phyloP scores from a whole-genome alignment of 2,329 filamentous ascomycete genomes.

The Arthrobotrys musiformis region DNA sequence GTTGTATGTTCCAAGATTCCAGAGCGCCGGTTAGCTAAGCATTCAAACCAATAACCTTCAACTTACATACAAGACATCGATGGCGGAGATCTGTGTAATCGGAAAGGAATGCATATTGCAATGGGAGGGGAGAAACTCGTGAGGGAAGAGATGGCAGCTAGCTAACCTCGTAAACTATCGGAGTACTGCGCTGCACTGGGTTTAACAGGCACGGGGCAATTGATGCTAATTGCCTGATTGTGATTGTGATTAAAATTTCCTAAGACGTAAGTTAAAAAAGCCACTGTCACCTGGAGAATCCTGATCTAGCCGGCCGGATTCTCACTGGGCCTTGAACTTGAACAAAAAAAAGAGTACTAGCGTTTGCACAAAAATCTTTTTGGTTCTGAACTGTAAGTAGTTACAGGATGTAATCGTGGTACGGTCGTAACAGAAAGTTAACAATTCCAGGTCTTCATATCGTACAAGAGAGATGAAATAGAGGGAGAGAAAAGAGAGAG shows the following conservation, averaged over 20 bases:
- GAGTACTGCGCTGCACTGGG: constrained; percentile 7
- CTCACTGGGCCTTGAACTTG: constrained; percentile 26
- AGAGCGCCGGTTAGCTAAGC: constrained; percentile 24
- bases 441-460: constrained; percentile 9
- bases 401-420: constrained; percentile 33
- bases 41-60: not conserved
- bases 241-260: constrained; percentile 51
- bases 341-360: constrained; percentile 41
- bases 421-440: constrained; percentile 31
- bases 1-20: not conserved
- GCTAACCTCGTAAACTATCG: constrained; percentile 21
- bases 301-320: constrained; percentile 29
- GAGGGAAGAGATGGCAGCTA: not conserved
- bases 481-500: not conserved
- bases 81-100: not conserved
- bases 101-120: constrained; percentile 12
- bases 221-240: constrained; percentile 38
- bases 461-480: constrained; percentile 11
- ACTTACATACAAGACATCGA: constrained; percentile 2
- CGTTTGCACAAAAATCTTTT: constrained; percentile 31
- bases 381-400: constrained; percentile 21
- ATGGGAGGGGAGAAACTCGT: not conserved
- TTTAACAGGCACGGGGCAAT: constrained; percentile 24
- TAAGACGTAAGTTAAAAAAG: constrained; percentile 45
- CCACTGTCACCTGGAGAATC: constrained; percentile 32